A percentile compares a stretch with the other conserved stretches of the same genome.
These are phyloP conservation scores for Macrophomina pseudophaseolina DNA, from an alignment of 2,329 filamentous ascomycete species.

Conservation along the genomic window DNA sequence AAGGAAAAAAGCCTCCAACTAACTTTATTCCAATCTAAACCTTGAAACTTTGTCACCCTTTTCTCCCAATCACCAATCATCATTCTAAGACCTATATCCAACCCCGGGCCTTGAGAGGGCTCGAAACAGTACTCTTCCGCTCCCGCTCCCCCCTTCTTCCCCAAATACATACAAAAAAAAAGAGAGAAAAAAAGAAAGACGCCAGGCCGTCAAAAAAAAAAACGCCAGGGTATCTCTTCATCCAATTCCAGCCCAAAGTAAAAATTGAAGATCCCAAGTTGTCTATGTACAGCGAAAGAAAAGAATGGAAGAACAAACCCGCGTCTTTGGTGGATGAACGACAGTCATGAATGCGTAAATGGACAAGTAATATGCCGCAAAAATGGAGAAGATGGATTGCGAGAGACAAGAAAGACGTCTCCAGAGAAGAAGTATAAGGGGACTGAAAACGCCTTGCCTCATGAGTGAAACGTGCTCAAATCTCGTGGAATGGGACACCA, in stretches of 20 bases:
- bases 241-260: background rate
- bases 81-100: background rate
- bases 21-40: no score
- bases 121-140: background rate
- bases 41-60: no score
- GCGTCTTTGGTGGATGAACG: background rate
- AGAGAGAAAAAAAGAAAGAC: background rate
- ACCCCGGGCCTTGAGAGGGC: background rate
- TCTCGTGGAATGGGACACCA: background rate
- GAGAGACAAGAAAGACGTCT: background rate
- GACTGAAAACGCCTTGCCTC: background rate
- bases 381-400: background rate
- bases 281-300: constrained; percentile 5
- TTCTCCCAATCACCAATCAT: background rate
- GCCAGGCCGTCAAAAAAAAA: constrained; percentile 13
- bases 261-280: background rate
- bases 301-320: background rate
- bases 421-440: background rate
- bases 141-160: background rate
- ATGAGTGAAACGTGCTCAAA: background rate
- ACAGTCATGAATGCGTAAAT: constrained; percentile 18
- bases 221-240: constrained; percentile 22
- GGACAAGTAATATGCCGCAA: background rate
- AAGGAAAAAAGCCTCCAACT: no score
- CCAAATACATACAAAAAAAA: no score